Base-by-base conservation (phyloP, 345 rosid genomes). In the Populus alba region DNA sequence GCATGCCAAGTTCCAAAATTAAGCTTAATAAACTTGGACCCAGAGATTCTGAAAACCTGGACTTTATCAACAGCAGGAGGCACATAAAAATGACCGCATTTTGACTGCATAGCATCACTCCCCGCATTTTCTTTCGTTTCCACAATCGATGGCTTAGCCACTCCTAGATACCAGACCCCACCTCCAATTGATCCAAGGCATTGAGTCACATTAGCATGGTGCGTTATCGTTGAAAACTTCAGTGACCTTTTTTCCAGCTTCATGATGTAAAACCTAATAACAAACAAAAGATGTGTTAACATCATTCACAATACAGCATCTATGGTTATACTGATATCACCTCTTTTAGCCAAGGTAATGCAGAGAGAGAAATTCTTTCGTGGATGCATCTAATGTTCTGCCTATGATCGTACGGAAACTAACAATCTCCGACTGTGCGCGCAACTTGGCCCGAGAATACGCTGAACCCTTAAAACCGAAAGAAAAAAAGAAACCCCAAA, bases 181-280 rank as follows among this genome's bases (percentile, higher is more conserved):
- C 90, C 95, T 16, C 95, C 94, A 29, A 92, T 75, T 23, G 98
- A 83, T 77, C 98, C 98, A 10, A 95, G 90, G 88, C 97, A 91
- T 83, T 95, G 95, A 10, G 97, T 93, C 77, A 95, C 97, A 29
- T 87, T 88, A 0, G 97, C 97, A 76, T 93, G 98, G 79, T 95
- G 98, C 0, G 93, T 90, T 22, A 95, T 90, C 0, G 57, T 57
- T 17, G 89, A 79, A 76, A 93, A 93, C 77, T 74, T 53, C 20
- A 85, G 86, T 0, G 92, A 77, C 37, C 85, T 75, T n/a, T 81
- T 77, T 62, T 82, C 41, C 20, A 95, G 82, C 66, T 72, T 83
- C 91, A 94, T 88, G 3, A 90, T 84, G 75, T 92, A 88, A 68
- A 94, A 88, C 80, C 98, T 91, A 80, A 66, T 8, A 23, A 47